Evolutionary conservation across 164 flowering plant genomes (phyloP), one percentile per base, ranked within the genome.

Genomic region (Kingdonia uniflora): DNA sequence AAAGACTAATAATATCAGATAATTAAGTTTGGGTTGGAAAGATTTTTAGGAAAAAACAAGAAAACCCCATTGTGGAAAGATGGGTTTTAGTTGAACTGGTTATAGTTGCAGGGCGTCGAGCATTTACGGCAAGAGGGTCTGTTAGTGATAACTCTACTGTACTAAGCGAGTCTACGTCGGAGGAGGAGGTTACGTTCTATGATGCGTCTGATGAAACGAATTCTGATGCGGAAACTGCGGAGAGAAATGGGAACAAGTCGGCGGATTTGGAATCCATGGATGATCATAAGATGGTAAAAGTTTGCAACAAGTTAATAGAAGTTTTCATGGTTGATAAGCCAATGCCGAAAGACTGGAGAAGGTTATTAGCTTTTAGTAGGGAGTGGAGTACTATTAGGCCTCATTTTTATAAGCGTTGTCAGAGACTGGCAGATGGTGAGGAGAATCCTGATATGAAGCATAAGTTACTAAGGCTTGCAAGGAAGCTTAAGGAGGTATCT

Each of bases 291-390:
- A 81, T 88, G 96, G 49, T 63, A n/a, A 71, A 74, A 52, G 76
- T 84, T 53, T 86, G 84, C 51, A 84, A 94, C 61, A 86, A 86
- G 60, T 67, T 94, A 25, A 89, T 94, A 60, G 92, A 67, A 20
- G 84, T 85, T 46, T 94, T 94, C 71, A 61, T 89, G 95, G 90
- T 94, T 51, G 97, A 94, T 66, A 89, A 84, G 71, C 95, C 95
- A 24, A 73, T 74, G 12, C 78, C 96, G 21, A 70, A 79, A 17
- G 99, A 94, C 50, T 94, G 97, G 99, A 88, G 99, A 71, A 81
- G 71, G 68, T 58, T 88, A 52, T 54, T 92, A 55, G 83, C 84
- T 63, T 86, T 88, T 66, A 86, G 95, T 69, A 73, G 68, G 55
- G 78, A 73, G 50, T 92, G 97, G 99, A 49, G 19, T 54, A 67